Percentiles rank a stretch among this genome's conserved stretches.
phyloP scores from a whole-genome alignment of 805 yeast species.

The Metschnikowia matae region DNA sequence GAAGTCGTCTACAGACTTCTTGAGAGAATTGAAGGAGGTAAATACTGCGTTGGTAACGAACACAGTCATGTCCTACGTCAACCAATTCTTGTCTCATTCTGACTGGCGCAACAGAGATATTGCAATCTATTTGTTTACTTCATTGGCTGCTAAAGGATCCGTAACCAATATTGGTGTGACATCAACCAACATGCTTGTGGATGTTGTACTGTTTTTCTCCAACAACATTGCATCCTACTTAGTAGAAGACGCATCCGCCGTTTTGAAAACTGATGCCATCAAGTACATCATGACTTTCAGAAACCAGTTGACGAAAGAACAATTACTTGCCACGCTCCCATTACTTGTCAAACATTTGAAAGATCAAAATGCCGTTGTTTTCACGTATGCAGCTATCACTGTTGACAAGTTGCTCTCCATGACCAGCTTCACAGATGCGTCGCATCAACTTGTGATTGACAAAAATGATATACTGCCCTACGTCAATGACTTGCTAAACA shows the following conservation, averaged over 20 bases:
- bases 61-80: conserved; percentile 69
- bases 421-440: conserved; percentile 51
- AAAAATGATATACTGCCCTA: conserved; percentile 66
- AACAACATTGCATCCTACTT: conserved; percentile 81
- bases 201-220: conserved; percentile 81
- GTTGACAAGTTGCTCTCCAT: conserved; percentile 83
- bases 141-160: conserved; percentile 88
- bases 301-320: conserved; percentile 87
- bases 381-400: conserved; percentile 90
- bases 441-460: conserved; percentile 57
- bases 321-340: conserved; percentile 75
- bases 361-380: conserved; percentile 67
- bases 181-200: conserved; percentile 77
- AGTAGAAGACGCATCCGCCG: conserved; percentile 61
- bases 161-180: conserved; percentile 85
- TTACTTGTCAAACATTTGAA: conserved; percentile 64
- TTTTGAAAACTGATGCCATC: conserved; percentile 87
- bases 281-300: conserved; percentile 86
- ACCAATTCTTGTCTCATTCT: conserved; percentile 49
- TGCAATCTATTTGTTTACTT: conserved; percentile 78
- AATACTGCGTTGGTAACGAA: conserved; percentile 72
- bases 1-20: conserved; percentile 87
- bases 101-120: conserved; percentile 88
- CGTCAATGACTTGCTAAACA: conserved; percentile 57
- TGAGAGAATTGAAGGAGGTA: conserved; percentile 78